A percentile compares a stretch with the other conserved stretches of the same genome.
phyloP scores from a whole-genome alignment of 1,284 basidiomycete genomes.

The Quambalaria eucalypti region DNA sequence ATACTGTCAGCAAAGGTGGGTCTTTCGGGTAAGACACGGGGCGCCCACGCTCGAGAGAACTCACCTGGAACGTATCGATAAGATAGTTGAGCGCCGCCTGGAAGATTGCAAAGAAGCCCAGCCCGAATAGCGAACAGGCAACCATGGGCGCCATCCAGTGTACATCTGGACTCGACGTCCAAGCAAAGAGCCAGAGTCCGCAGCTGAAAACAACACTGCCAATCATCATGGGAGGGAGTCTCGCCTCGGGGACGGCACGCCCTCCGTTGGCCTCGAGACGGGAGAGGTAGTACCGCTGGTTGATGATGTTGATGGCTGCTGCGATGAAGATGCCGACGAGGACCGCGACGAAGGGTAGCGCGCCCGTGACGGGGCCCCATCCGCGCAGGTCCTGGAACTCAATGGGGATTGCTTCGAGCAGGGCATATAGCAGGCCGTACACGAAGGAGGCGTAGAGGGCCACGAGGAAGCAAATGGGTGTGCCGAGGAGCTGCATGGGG shows the following conservation, averaged over 20 bases:
- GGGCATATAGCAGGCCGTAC: slow-evolving; percentile 5
- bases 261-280: neutral
- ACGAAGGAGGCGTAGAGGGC: slow-evolving; percentile 8
- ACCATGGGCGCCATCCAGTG: neutral
- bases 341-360: slow-evolving; percentile 4
- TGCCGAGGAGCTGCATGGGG: slow-evolving; percentile 2
- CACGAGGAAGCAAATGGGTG: neutral
- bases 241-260: neutral
- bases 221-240: neutral
- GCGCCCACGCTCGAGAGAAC: neutral
- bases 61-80: slow-evolving; percentile 1
- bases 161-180: neutral
- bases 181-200: neutral
- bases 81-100: neutral
- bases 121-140: neutral
- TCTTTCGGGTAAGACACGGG: too few relatives aligned
- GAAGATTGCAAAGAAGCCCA: neutral
- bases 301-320: neutral
- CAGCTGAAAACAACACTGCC: neutral
- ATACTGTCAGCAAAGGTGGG: slow-evolving; percentile 5
- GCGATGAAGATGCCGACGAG: neutral
- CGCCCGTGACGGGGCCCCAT: neutral
- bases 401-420: slow-evolving; percentile 1
- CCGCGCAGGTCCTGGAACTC: neutral
- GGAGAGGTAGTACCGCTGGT: neutral